Evolutionary conservation across 2,329 filamentous ascomycete genomes (phyloP).

Genomic region (Triangularia setosa): DNA sequence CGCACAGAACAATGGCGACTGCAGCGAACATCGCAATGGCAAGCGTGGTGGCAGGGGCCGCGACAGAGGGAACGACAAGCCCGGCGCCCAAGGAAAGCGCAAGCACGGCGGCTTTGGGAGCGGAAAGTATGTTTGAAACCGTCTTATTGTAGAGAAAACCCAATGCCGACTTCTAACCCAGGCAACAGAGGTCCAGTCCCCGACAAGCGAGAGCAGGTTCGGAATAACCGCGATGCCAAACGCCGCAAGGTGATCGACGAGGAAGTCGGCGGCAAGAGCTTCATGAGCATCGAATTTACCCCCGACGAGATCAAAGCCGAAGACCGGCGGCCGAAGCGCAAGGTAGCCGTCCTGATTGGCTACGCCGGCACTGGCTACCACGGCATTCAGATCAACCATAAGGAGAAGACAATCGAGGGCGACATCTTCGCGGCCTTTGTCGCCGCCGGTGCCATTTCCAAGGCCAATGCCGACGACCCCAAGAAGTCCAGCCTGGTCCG

Average conservation of each 20-base stretch:
- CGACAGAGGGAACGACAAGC: conserved; percentile 20
- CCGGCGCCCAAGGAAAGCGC: conserved; percentile 12
- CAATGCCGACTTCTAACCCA: conserved; percentile 26
- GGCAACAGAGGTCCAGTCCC: conserved; percentile 19
- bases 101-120: conserved; percentile 21
- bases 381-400: conserved; percentile 85
- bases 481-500: conserved; percentile 93
- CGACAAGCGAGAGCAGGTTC: conserved; percentile 49
- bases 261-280: conserved; percentile 42
- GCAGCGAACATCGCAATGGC: not conserved
- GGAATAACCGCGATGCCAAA: conserved; percentile 50
- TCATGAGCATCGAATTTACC: conserved; percentile 53
- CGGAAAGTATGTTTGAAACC: conserved; percentile 18
- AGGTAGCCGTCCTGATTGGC: conserved; percentile 91
- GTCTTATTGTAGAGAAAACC: not conserved
- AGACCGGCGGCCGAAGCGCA: conserved; percentile 84
- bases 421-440: conserved; percentile 93
- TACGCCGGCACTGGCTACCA: conserved; percentile 97
- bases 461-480: conserved; percentile 93
- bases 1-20: conserved; percentile 15
- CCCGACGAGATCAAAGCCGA: conserved; percentile 86
- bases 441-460: conserved; percentile 86
- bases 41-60: conserved; percentile 17
- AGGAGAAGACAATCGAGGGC: conserved; percentile 91
- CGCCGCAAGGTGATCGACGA: conserved; percentile 48